Percentiles rank a stretch among this genome's conserved stretches.
These are phyloP conservation scores for Hypoxylon sp. DNA, from an alignment of 2,329 filamentous ascomycete species.

Conservation along the genomic window DNA sequence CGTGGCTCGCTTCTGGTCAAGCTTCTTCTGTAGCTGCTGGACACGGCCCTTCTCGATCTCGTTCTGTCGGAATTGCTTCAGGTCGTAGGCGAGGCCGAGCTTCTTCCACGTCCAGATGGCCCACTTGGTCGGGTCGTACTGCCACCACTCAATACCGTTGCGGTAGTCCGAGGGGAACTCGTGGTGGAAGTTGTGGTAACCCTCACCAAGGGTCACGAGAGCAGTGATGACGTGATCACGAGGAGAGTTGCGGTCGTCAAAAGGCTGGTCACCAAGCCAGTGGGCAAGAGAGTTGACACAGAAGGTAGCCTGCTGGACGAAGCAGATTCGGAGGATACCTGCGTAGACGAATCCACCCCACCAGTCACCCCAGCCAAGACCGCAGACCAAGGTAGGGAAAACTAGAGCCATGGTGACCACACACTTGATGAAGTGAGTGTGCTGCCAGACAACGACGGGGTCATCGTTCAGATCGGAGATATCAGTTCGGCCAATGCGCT, in stretches of 20 bases:
- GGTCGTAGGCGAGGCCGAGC: conserved; percentile 73
- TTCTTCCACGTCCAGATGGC: conserved; percentile 76
- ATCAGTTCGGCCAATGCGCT: conserved; percentile 63
- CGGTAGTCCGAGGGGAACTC: conserved; percentile 79
- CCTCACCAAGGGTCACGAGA: conserved; percentile 75
- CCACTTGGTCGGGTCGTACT: conserved; percentile 80
- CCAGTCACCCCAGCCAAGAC: conserved; percentile 63
- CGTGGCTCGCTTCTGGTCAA: conserved; percentile 71
- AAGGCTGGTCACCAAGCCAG: conserved; percentile 73
- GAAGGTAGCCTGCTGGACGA: conserved; percentile 66
- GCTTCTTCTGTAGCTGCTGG: conserved; percentile 76
- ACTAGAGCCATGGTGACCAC: conserved; percentile 61
- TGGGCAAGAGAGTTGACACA: conserved; percentile 67
- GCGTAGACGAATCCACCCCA: conserved; percentile 63
- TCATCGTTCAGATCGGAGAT: conserved; percentile 65
- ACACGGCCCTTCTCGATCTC: conserved; percentile 77
- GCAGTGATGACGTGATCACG: conserved; percentile 77
- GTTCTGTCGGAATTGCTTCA: conserved; percentile 75
- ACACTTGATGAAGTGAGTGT: conserved; percentile 62
- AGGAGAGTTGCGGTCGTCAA: conserved; percentile 77
- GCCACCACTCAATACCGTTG: conserved; percentile 77
- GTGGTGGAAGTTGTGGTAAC: conserved; percentile 81
- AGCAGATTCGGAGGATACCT: conserved; percentile 64
- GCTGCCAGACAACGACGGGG: conserved; percentile 62
- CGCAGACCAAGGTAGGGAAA: conserved; percentile 61